Evolutionary conservation across 1,139 yeast species (phyloP), one percentile per base, ranked within the genome.

Genomic region (Hanseniaspora uvarum): DNA sequence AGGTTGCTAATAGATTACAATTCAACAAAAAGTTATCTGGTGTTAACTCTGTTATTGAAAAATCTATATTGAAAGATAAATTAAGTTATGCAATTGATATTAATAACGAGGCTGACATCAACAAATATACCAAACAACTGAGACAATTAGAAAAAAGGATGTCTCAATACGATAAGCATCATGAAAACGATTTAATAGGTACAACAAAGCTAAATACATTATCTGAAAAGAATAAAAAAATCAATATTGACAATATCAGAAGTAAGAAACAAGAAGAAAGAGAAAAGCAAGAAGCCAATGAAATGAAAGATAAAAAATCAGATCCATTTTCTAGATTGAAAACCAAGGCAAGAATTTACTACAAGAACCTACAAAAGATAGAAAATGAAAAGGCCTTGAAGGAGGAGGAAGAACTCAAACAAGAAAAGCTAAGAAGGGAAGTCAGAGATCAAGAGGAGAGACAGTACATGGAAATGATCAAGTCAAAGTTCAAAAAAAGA

Each of bases 281-380:
- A 23, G 48, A 48, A 16, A 46, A 43, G 21, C 75, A 73, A 61
- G 78, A 82, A 45, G 73, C 75, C 6, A 84, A 79, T 58, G 74
- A 74, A 62, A 72, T 70, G 48, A 74, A 76, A 53, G 81, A 75
- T 49, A 71, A 72, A 19, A 75, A 72, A 53, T 79, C 83, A 8
- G 94, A 92, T 70, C 97, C 98, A 34, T 92, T 92, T 68, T 81
- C 87, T 58, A 78, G 97, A 66, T 76, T 92, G 63, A 83, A 87
- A 66, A 89, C 96, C 0, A 82, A 80, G 57, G 86, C 96, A 0
- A 79, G 86, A 63, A 81, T 87, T 58, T 89, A 87, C 68, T 88
- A 89, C 59, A 75, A 76, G 58, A 74, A 72, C 54, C 64, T 71
- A 11, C 74, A 71, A 55, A 66, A 68, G 43, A 75, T 72, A 52